Conservation (phyloP, 2,329 filamentous ascomycete species). For the Beauveria sp. region DNA sequence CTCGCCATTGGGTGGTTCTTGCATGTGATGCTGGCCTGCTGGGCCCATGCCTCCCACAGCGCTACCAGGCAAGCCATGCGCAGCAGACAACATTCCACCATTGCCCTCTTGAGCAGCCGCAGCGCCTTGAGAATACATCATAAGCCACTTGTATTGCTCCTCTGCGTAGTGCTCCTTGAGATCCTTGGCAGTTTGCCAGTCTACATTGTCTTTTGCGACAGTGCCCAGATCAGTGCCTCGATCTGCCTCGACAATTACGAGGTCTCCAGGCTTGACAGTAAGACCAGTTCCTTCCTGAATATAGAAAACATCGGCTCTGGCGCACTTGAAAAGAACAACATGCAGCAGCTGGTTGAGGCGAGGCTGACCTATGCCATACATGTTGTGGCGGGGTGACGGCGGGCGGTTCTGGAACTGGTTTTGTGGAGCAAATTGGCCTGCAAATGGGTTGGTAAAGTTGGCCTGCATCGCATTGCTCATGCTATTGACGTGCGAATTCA, state of each 20-base stretch:
- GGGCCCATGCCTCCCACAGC: conserved; percentile 74
- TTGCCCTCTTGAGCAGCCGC: conserved; percentile 53
- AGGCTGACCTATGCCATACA: conserved; percentile 54
- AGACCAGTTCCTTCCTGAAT: conserved; percentile 93
- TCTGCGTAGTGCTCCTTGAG: conserved; percentile 87
- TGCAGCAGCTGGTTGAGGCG: conserved; percentile 67
- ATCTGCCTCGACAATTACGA: conserved; percentile 96
- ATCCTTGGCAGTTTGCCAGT: conserved; percentile 80
- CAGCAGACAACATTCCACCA: conserved; percentile 55
- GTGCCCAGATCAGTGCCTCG: conserved; percentile 93
- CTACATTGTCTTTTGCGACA: conserved; percentile 80
- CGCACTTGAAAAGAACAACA: conserved; percentile 94
- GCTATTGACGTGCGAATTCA: not conserved
- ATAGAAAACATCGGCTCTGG: conserved; percentile 91
- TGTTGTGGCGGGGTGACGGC: conserved; percentile 53
- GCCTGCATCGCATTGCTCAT: conserved; percentile 23
- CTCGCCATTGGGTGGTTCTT: conserved; percentile 64
- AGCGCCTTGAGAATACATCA: conserved; percentile 91
- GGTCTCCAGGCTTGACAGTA: conserved; percentile 80
- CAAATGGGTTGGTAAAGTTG: conserved; percentile 30
- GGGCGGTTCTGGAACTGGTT: conserved; percentile 41
- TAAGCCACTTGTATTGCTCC: conserved; percentile 96
- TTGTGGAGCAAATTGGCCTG: conserved; percentile 39
- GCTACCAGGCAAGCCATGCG: conserved; percentile 58
- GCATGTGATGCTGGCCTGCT: conserved; percentile 63